Percentiles rank a stretch among this genome's conserved stretches.
Conservation (phyloP, 345 rosid species). For the Fremontodendron californicum region DNA sequence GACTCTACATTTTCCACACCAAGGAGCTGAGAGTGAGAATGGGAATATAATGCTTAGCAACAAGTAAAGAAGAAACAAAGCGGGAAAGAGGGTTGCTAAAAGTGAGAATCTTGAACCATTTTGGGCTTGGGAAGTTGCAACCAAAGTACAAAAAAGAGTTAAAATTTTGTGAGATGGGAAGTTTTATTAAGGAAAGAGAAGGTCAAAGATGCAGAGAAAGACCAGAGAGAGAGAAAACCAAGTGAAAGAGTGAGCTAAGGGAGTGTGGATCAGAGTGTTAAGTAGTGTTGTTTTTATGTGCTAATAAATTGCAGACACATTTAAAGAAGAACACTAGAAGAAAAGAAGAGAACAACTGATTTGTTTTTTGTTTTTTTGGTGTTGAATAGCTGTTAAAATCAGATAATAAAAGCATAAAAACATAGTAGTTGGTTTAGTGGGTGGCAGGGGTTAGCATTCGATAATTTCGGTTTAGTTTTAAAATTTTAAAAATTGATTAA, state of each 20-base stretch:
- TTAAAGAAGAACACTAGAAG: slow-evolving; percentile 1
- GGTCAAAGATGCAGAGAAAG: background rate
- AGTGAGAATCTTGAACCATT: background rate
- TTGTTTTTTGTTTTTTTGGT: background rate
- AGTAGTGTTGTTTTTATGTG: background rate
- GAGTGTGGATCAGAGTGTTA: slow-evolving; percentile 1
- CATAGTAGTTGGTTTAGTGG: too few species aligned
- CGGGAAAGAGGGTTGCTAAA: background rate
- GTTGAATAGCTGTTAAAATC: background rate
- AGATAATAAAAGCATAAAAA: background rate
- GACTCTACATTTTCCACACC: background rate
- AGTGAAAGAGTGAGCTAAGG: background rate
- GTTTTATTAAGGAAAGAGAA: background rate
- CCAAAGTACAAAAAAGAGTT: background rate
- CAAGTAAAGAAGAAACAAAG: background rate
- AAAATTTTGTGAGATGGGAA: background rate
- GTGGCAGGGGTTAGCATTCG: too few species aligned
- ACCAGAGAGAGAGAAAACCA: background rate
- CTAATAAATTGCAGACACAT: background rate
- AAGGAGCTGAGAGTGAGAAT: background rate
- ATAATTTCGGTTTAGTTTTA: too few species aligned
- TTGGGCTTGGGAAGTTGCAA: slow-evolving; percentile 5
- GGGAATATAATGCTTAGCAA: background rate
- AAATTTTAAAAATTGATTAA: too few species aligned
- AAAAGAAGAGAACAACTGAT: background rate